Evolutionary conservation across 2,329 filamentous ascomycete genomes (phyloP), one percentile per base, ranked within the genome.

Genomic region (Harringtonia aguacate): DNA sequence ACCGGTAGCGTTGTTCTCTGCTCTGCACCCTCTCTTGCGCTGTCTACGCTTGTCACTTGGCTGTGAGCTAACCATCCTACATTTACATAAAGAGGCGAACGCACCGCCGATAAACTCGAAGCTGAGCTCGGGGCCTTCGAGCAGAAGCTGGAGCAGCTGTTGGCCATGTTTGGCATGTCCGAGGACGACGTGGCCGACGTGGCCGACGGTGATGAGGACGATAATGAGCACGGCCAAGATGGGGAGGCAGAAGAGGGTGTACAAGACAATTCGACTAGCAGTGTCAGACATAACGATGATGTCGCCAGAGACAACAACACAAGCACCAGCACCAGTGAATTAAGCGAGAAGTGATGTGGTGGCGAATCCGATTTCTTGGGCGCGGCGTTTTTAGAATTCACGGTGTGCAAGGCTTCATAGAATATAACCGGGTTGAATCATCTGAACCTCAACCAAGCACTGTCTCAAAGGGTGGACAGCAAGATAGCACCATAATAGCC

Each of bases 71-170:
- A 34, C 18, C 24, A 39, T n/a, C 12, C 29, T 14, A 8, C 27
- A 14, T 8, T 20, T 7, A 35, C 17, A 20, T 8, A 10, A 47
- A 75, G 71, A 52, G 75, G 74, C 51, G 75, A 79, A 48, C 68
- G 73, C 51, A 62, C 73, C 4, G 74, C 74, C 35, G 55, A 67
- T 12, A 65, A 64, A 27, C 66, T 79, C 17, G 75, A 79, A 54
- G 61, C 66, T 2, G 72, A 70, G 50, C 63, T 79, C 40, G 62
- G 65, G 9, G 68, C 54, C 29, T 63, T 79, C 18, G 73, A 78
- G 57, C 63, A 60, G 53, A 75, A 69, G 55, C 65, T 79, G n/a
- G 73, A 77, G 48, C 66, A 65, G 47, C 61, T 79, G 20, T 62
- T 79, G 20, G 69, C 68, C 15, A 65, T 66, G 21, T 60, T 75